Base-by-base conservation (phyloP, 176 grass and related monocot species). In the Typha latifolia region DNA sequence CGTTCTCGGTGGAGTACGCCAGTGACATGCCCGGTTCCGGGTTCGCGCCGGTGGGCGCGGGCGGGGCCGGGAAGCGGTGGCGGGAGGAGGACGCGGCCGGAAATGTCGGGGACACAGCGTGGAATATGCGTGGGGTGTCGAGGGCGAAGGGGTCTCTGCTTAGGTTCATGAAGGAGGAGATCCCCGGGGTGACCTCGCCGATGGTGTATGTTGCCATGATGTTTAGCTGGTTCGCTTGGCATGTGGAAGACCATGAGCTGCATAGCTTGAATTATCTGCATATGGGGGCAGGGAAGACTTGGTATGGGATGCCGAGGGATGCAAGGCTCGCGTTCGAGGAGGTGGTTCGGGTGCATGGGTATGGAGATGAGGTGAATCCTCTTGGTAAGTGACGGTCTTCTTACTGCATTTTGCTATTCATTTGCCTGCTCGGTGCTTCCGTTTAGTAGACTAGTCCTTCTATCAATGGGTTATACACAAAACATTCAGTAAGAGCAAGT, bases 191-290 rank as follows among this genome's bases (percentile, higher is more conserved):
- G 61, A 99, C 84, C 23, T 79, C 94, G 6, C 94, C 94, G 10
- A 89, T 99, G 82, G 75, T 93, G 12, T 91, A 99, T 70, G 79
- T 99, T 43, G 89, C 65, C 62, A 90, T 86, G 83, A 74, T 90
- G 81, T 99, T 99, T 76, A 90, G 86, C 49, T 99, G 94, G 94
- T 99, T 90, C 81, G 89, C 94, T 1, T 99, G 94, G 94, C 85
- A 92, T 77, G 83, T 93, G 18, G 86, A 99, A 79, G 89, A 99
- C 80, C 94, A 99, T 69, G 86, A 99, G 63, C 73, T 99, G 37
- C 90, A 99, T 34, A 89, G 89, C 72, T 50, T 99, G 59, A 91
- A 99, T 71, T 99, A 99, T 80, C 56, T 99, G 76, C 94, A 99
- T 49, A 78, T 78, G 63, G 94, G 94, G 1, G 77, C 83, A 2